Conservation (phyloP, 768 basidiomycete species). For the Pleurotus citrinopileatus region DNA sequence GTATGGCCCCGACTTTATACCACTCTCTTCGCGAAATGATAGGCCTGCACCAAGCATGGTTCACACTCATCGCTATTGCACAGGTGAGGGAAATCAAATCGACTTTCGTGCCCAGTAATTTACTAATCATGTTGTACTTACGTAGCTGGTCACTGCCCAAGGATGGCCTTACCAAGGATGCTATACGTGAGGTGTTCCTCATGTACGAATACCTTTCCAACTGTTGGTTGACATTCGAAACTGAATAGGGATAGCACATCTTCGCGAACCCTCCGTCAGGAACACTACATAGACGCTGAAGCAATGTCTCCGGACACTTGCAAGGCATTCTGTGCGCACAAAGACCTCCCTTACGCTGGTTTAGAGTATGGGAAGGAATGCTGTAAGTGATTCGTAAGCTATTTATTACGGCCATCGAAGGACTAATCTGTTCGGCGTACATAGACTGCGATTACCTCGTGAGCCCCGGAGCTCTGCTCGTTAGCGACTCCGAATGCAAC, state of each 20-base stretch:
- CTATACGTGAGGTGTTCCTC: constrained; percentile 2
- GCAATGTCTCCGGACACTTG: not conserved
- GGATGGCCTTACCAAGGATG: constrained; percentile 9
- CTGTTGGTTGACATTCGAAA: too few species aligned
- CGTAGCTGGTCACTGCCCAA: not conserved
- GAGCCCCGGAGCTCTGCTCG: not conserved
- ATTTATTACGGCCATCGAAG: not conserved
- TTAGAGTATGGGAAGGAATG: constrained; percentile 17
- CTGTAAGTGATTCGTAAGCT: constrained; percentile 11
- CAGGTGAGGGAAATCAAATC: too few species aligned
- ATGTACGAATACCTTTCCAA: too few species aligned
- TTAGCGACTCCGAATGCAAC: constrained; percentile 7
- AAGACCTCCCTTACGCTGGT: constrained; percentile 13
- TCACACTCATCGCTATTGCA: too few species aligned
- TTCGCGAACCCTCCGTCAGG: not conserved
- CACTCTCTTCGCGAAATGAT: too few species aligned
- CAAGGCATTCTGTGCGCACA: constrained; percentile 6
- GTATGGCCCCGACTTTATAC: too few species aligned
- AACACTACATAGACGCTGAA: not conserved
- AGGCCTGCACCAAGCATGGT: too few species aligned
- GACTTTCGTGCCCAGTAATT: too few species aligned
- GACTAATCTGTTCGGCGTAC: not conserved
- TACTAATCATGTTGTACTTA: not conserved
- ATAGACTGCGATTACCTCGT: constrained; percentile 8
- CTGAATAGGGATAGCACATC: not conserved